phyloP scores from a whole-genome alignment of 2,329 filamentous ascomycete genomes.

The Trichophyton schoenleinii region DNA sequence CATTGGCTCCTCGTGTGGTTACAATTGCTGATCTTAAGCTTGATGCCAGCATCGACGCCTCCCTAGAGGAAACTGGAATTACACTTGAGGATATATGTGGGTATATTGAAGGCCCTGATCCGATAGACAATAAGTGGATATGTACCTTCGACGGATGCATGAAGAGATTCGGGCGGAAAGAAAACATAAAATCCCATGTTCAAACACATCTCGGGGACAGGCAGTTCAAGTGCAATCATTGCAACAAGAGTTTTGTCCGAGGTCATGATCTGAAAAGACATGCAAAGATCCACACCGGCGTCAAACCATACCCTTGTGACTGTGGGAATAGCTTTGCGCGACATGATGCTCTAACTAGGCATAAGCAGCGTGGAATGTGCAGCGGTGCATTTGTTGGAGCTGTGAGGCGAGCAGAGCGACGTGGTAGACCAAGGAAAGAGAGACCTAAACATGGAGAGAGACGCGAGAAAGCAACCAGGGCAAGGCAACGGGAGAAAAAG shows the following conservation, averaged over 20 bases:
- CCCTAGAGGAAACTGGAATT: conserved; percentile 65
- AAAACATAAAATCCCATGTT: conserved; percentile 97
- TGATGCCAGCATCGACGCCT: conserved; percentile 47
- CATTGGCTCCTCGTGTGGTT: conserved; percentile 32
- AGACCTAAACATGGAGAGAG: conserved; percentile 48
- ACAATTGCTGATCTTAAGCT: conserved; percentile 39
- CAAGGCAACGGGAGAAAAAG: conserved; percentile 33
- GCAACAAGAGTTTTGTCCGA: conserved; percentile 89
- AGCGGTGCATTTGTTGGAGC: conserved; percentile 82
- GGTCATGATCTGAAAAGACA: conserved; percentile 96
- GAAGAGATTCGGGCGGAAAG: conserved; percentile 89
- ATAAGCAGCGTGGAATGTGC: conserved; percentile 92
- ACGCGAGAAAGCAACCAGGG: conserved; percentile 43
- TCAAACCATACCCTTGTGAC: conserved; percentile 88
- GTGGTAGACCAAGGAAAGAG: conserved; percentile 52
- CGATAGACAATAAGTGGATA: conserved; percentile 63
- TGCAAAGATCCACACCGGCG: conserved; percentile 90
- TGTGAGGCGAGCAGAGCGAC: conserved; percentile 54
- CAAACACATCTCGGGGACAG: conserved; percentile 95
- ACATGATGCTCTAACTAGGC: conserved; percentile 86
- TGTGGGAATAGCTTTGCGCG: conserved; percentile 92
- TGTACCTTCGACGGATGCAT: conserved; percentile 67
- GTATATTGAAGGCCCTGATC: conserved; percentile 61
- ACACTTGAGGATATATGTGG: conserved; percentile 70
- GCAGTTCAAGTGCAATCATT: conserved; percentile 87